Percentiles rank a stretch among this genome's conserved stretches.
Evolutionary conservation across 2,329 filamentous ascomycete genomes (phyloP).

Genomic region (Hirsutella rhossiliensis): DNA sequence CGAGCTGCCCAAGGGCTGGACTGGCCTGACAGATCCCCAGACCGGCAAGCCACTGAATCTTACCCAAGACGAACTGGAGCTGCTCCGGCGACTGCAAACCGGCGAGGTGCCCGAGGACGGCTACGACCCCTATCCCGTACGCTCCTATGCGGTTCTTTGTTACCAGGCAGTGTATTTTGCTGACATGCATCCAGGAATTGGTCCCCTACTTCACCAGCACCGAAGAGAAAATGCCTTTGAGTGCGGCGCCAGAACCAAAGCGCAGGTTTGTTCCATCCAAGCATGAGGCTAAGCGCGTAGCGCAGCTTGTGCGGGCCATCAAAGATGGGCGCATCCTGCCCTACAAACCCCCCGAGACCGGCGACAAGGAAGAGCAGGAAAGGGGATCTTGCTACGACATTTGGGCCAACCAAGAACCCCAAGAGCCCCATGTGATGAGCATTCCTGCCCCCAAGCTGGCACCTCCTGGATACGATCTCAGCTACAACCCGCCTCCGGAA

Average conservation of each 20-base stretch:
- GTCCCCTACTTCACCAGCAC: constrained; percentile 90
- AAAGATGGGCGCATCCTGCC: constrained; percentile 88
- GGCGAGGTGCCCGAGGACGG: constrained; percentile 80
- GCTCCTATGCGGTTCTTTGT: constrained; percentile 11
- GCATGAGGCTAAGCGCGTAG: constrained; percentile 89
- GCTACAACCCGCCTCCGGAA: constrained; percentile 90
- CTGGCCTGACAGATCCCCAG: constrained; percentile 82
- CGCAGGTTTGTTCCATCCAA: constrained; percentile 91
- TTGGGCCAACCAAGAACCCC: constrained; percentile 84
- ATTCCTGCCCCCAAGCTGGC: constrained; percentile 88
- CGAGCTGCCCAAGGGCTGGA: constrained; percentile 94
- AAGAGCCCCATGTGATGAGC: constrained; percentile 82
- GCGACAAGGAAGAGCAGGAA: constrained; percentile 57
- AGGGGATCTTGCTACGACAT: constrained; percentile 71
- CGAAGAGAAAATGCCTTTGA: constrained; percentile 87
- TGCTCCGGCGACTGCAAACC: constrained; percentile 77
- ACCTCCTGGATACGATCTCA: constrained; percentile 88
- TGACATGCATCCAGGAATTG: constrained; percentile 45
- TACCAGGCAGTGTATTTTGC: background rate
- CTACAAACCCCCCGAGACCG: constrained; percentile 63
- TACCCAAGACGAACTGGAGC: constrained; percentile 75
- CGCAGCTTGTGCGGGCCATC: constrained; percentile 95
- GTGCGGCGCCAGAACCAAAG: constrained; percentile 90
- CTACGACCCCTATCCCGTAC: constrained; percentile 81
- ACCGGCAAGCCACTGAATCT: constrained; percentile 89